phyloP scores from a whole-genome alignment of 805 yeast genomes.

The Saccharomyces paradoxus region DNA sequence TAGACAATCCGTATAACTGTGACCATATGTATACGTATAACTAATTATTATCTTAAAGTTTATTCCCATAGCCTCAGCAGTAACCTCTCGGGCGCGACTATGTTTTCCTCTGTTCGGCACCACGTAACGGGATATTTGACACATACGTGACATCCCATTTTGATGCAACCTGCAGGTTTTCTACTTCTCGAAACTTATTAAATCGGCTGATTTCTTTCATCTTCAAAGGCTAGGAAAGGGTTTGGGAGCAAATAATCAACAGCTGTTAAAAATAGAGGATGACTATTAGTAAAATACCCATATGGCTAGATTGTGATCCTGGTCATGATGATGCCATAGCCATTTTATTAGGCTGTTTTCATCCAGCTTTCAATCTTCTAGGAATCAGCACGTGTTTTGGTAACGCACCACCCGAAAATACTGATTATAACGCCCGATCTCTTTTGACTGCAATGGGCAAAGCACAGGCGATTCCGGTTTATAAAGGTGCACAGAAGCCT shows the following conservation, averaged over 20 bases:
- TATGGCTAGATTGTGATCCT: slow-evolving; percentile 90
- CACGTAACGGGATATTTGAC: neutral
- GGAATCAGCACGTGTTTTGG: slow-evolving; percentile 78
- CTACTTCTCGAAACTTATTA: neutral
- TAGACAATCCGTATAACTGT: neutral
- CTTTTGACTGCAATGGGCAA: slow-evolving; percentile 51
- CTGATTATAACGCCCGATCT: slow-evolving; percentile 63
- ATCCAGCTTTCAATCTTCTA: slow-evolving; percentile 48
- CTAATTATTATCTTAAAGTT: neutral
- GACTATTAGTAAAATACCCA: slow-evolving; percentile 39
- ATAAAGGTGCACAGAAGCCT: slow-evolving; percentile 56
- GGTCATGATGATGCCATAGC: slow-evolving; percentile 88
- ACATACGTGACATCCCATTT: neutral
- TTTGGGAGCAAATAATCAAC: neutral
- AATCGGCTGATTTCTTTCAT: neutral
- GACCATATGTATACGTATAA: neutral
- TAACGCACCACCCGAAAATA: slow-evolving; percentile 52
- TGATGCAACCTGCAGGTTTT: neutral
- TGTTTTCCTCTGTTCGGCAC: neutral
- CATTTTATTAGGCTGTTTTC: slow-evolving; percentile 50
- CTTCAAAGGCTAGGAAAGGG: neutral
- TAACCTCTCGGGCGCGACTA: neutral
- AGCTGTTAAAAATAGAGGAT: slow-evolving; percentile 3
- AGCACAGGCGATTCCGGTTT: slow-evolving; percentile 47
- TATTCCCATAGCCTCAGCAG: neutral